Evolutionary conservation across 2,329 filamentous ascomycete species (phyloP).

Genomic region (Venturia effusa): DNA sequence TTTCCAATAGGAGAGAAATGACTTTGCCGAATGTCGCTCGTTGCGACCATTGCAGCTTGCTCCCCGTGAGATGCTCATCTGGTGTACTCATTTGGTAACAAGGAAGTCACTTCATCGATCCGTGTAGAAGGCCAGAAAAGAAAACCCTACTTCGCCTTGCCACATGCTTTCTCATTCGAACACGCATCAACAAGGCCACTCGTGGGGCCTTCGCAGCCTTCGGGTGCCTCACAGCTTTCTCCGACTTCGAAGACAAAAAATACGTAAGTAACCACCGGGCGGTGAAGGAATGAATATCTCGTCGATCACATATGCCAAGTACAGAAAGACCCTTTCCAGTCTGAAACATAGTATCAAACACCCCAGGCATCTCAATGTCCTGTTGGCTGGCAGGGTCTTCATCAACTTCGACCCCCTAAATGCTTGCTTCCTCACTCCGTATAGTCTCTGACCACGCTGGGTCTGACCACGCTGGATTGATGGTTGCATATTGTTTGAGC

Average conservation of each 20-base stretch:
- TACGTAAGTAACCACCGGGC: background rate
- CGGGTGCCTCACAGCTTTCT: background rate
- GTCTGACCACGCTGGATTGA: no score
- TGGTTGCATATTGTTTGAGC: no score
- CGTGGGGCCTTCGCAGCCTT: background rate
- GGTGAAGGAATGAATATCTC: no score
- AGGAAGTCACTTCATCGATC: background rate
- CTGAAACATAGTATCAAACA: no score
- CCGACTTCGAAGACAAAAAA: background rate
- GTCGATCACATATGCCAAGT: no score
- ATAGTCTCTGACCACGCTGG: no score
- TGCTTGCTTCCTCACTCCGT: no score
- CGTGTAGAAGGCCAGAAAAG: background rate
- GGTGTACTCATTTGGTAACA: background rate
- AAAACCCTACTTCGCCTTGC: background rate
- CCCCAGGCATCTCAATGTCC: no score
- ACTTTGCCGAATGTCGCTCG: background rate
- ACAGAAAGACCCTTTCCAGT: no score
- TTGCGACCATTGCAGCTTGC: background rate
- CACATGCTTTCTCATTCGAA: background rate
- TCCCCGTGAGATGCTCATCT: background rate
- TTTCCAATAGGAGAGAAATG: no score
- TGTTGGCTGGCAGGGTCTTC: no score
- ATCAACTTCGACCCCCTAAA: no score
- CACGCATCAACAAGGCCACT: background rate